Percentiles rank a stretch among this genome's conserved stretches.
Evolutionary conservation across 306 rosid genomes (phyloP).

Genomic region (Dryas drummondii): DNA sequence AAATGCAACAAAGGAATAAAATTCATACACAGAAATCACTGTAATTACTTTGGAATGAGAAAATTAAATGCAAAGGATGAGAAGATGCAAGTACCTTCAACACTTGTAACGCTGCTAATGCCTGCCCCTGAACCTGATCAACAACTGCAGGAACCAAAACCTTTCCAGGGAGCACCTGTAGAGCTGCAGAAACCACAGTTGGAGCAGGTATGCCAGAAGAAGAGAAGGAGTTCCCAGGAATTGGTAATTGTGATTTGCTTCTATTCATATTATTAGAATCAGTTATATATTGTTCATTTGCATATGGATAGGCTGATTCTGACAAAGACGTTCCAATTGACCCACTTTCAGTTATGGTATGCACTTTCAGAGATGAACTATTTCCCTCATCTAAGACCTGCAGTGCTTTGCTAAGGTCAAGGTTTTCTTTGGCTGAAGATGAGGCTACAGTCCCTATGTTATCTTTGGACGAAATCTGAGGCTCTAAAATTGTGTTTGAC

Average conservation of each 20-base stretch:
- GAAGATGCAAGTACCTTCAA: conserved; percentile 58
- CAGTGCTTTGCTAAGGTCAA: conserved; percentile 35
- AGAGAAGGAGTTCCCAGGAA: conserved; percentile 63
- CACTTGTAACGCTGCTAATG: conserved; percentile 86
- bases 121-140: conserved; percentile 98
- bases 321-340: conserved; percentile 32
- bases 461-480: conserved; percentile 33
- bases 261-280: conserved; percentile 34
- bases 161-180: conserved; percentile 78
- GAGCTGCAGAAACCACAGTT: conserved; percentile 74
- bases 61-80: neutral
- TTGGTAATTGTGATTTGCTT: conserved; percentile 52
- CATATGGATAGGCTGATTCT: conserved; percentile 33
- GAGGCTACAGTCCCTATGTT: conserved; percentile 35
- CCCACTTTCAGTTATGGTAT: conserved; percentile 32
- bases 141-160: conserved; percentile 88
- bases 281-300: conserved; percentile 38
- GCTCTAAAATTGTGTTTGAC: conserved; percentile 40
- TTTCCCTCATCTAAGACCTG: conserved; percentile 45
- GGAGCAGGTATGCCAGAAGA: conserved; percentile 97
- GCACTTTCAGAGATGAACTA: conserved; percentile 45
- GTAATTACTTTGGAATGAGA: neutral
- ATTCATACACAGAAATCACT: neutral
- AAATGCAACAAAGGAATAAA: neutral
- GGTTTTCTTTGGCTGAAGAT: conserved; percentile 41